Evolutionary conservation across 148 eudicot genomes (phyloP).

Genomic region (Dysphania ambrosioides): DNA sequence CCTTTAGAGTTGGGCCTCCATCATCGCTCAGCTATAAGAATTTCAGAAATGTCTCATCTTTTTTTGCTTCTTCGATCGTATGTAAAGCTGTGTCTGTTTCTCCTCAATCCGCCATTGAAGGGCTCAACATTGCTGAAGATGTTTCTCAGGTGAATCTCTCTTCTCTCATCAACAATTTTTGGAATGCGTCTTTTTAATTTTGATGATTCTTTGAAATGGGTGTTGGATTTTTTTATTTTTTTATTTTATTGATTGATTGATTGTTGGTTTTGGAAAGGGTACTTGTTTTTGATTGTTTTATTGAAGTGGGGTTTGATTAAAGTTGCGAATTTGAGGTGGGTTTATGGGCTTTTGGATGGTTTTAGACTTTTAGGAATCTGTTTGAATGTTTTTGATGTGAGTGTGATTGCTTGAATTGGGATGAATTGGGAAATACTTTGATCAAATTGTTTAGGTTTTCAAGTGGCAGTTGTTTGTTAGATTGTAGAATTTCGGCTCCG

Average conservation of each 20-base stretch:
- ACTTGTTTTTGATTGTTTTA: no score
- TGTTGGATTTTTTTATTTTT: background rate
- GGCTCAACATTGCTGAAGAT: conserved; percentile 87
- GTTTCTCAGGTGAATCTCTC: conserved; percentile 61
- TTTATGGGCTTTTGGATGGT: background rate
- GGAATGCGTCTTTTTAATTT: no score
- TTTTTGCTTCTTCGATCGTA: conserved; percentile 27
- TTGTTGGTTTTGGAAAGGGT: background rate
- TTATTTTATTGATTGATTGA: no score
- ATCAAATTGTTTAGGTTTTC: no score
- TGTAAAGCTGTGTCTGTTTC: conserved; percentile 63
- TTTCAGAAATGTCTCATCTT: conserved; percentile 19
- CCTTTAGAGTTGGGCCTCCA: conserved; percentile 15
- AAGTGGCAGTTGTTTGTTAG: no score
- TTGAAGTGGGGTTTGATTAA: conserved; percentile 1
- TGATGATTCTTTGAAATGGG: background rate
- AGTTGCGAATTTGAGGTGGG: background rate
- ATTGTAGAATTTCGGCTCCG: no score
- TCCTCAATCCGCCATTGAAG: conserved; percentile 50
- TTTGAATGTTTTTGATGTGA: background rate
- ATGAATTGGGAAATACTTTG: background rate
- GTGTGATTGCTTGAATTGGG: background rate
- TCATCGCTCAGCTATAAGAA: conserved; percentile 29
- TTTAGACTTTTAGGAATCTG: background rate
- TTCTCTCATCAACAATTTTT: conserved; percentile 2